Conservation (phyloP, 2,329 filamentous ascomycete genomes). For the Juglanconis sp. region DNA sequence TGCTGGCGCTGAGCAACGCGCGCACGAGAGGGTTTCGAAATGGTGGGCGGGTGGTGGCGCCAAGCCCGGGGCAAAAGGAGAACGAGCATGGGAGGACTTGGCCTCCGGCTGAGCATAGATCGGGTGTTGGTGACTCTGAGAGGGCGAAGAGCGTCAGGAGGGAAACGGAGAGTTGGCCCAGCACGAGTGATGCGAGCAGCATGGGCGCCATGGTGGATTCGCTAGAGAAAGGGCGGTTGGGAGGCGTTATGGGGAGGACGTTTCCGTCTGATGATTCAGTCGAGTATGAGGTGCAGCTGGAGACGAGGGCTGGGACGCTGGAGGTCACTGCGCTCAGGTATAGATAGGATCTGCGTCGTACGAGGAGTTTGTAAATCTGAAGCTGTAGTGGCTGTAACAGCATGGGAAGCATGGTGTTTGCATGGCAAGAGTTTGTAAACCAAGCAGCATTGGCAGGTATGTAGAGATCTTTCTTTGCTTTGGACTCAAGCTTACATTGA, state of each 20-base stretch:
- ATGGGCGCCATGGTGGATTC: slow-evolving; percentile 18
- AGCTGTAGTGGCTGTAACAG: not conserved
- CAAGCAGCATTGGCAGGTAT: not conserved
- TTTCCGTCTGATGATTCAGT: slow-evolving; percentile 4
- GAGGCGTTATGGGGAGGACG: not conserved
- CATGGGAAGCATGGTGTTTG: not conserved
- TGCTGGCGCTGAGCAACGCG: slow-evolving; percentile 54
- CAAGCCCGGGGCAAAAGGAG: slow-evolving; percentile 21
- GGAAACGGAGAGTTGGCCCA: slow-evolving; percentile 12
- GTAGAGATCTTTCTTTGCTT: no score
- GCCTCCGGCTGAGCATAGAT: not conserved
- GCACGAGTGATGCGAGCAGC: slow-evolving; percentile 14
- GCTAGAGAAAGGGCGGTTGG: slow-evolving; percentile 21
- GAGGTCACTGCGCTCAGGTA: slow-evolving; percentile 4
- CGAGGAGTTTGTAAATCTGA: not conserved
- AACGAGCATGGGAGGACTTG: not conserved
- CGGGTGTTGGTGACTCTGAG: not conserved
- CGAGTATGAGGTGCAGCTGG: slow-evolving; percentile 11
- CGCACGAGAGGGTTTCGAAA: slow-evolving; percentile 46
- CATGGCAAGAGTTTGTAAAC: not conserved
- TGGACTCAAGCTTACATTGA: no score
- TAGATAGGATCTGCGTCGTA: not conserved
- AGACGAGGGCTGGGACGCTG: slow-evolving; percentile 8
- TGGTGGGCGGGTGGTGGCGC: slow-evolving; percentile 45
- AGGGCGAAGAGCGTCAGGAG: not conserved